Base-by-base conservation (phyloP, 1,284 basidiomycete species). In the Tilletia setariae region DNA sequence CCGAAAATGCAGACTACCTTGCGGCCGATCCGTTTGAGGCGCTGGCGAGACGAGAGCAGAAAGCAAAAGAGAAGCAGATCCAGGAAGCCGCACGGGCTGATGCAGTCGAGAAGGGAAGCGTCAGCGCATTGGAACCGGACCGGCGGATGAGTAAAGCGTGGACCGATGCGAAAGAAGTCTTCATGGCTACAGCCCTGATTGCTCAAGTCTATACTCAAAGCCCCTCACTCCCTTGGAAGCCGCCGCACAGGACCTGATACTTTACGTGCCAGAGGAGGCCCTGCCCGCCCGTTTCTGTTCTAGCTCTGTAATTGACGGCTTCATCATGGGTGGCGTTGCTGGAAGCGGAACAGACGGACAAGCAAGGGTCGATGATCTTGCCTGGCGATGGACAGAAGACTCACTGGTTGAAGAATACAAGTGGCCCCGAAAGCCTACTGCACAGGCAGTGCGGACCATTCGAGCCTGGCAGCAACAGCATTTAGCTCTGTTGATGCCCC, bases 401-500 rank as follows among this genome's bases (percentile, higher is more conserved):
- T 89, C 89, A 76, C 88, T 92, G 1, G 86, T 90, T 67, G 93
- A 92, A 78, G 88, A 91, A 78, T 91, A 90, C 51, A 94, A 93
- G 1, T 94, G 90, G 84, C 93, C 93, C 7, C 84, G 87, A 1
- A 87, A 90, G 69, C 85, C 87, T 9, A 91, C 94, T 16, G 88
- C 88, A 75, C 85, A 86, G 32, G 86, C 85, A 66, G 84, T 87
- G 40, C 70, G 70, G 23, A 51, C 68, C 65, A 46, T 2, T 64
- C 65, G 0, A 67, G 70, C 42, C 63, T 69, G 30, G 68, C 42
- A 63, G 64, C 30, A n/a, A n/a, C n/a, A n/a, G n/a, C n/a, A n/a
- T n/a, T n/a, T n/a, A n/a, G n/a, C n/a, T n/a, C n/a, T n/a, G n/a
- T n/a, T n/a, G n/a, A n/a, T n/a, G n/a, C n/a, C n/a, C n/a, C n/a